These are phyloP conservation scores for Curvularia hawaiiensis DNA, from an alignment of 2,329 filamentous ascomycete species.

Conservation along the genomic window DNA sequence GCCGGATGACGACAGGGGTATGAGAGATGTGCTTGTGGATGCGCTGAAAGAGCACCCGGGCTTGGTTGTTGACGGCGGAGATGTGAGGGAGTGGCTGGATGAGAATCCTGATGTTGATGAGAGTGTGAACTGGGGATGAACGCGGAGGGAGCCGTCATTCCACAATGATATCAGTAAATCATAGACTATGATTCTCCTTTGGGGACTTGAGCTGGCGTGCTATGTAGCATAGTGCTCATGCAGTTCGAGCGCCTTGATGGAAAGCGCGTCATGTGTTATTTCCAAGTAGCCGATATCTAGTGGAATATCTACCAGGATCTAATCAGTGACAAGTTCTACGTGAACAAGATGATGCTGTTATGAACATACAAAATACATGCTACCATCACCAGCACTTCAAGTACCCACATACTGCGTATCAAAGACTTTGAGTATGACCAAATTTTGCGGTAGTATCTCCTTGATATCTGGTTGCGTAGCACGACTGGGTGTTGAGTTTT, in stretches of 20 bases:
- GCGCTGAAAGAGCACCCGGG: conserved; percentile 1
- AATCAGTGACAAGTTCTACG: not conserved
- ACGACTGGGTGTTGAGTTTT: too few relatives aligned
- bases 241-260: not conserved
- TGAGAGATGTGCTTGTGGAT: not conserved
- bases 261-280: not conserved
- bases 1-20: conserved; percentile 9
- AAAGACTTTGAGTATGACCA: too few relatives aligned
- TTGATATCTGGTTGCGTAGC: too few relatives aligned
- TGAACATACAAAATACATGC: not conserved
- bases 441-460: too few relatives aligned
- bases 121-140: conserved; percentile 10
- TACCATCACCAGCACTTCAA: not conserved
- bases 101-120: conserved; percentile 6
- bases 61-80: conserved; percentile 12
- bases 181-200: too few relatives aligned
- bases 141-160: too few relatives aligned
- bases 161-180: too few relatives aligned
- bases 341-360: not conserved
- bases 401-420: too few relatives aligned
- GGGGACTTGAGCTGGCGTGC: not conserved
- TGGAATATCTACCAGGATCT: not conserved
- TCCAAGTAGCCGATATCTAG: not conserved
- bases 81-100: conserved; percentile 14
- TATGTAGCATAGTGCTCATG: not conserved